Percentiles rank a stretch among this genome's conserved stretches.
Conservation (phyloP, 164 flowering plant genomes). For the Umbilicus rupestris region DNA sequence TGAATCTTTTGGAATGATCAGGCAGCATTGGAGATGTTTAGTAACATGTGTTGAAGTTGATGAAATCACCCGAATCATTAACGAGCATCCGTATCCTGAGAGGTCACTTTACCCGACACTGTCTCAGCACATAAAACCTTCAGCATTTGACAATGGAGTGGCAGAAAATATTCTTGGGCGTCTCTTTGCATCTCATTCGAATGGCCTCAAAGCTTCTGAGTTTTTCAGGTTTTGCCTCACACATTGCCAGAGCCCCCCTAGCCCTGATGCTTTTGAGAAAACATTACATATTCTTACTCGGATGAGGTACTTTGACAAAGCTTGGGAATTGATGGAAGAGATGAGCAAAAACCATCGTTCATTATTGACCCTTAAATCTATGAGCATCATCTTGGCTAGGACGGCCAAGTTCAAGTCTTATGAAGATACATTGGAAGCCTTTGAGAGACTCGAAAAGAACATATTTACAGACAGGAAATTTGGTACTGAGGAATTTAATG, state of each 20-base stretch:
- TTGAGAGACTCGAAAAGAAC: slow-evolving; percentile 5
- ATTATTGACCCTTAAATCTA: neutral
- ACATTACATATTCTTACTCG: slow-evolving; percentile 7
- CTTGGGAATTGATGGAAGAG: slow-evolving; percentile 8
- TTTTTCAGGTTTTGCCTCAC: slow-evolving; percentile 3
- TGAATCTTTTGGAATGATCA: neutral
- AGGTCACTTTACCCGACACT: neutral
- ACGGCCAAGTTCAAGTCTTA: slow-evolving; percentile 5
- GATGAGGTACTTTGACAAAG: slow-evolving; percentile 10
- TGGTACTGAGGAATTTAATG: slow-evolving; percentile 8
- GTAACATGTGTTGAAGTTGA: neutral
- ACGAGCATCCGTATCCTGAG: slow-evolving; percentile 9
- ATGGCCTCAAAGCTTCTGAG: slow-evolving; percentile 4
- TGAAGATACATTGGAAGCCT: slow-evolving; percentile 1
- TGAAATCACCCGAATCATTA: slow-evolving; percentile 4
- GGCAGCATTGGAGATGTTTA: neutral
- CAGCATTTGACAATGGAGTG: neutral
- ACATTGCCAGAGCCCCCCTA: neutral
- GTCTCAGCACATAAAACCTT: neutral
- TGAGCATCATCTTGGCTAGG: slow-evolving; percentile 9
- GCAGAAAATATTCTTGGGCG: slow-evolving; percentile 7
- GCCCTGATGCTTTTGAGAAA: slow-evolving; percentile 8
- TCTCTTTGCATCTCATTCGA: slow-evolving; percentile 1
- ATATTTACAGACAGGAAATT: slow-evolving; percentile 3
- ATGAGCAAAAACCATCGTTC: slow-evolving; percentile 6